These are phyloP conservation scores for Claviceps fusiformis DNA, from an alignment of 2,329 filamentous ascomycete genomes.

Conservation along the genomic window DNA sequence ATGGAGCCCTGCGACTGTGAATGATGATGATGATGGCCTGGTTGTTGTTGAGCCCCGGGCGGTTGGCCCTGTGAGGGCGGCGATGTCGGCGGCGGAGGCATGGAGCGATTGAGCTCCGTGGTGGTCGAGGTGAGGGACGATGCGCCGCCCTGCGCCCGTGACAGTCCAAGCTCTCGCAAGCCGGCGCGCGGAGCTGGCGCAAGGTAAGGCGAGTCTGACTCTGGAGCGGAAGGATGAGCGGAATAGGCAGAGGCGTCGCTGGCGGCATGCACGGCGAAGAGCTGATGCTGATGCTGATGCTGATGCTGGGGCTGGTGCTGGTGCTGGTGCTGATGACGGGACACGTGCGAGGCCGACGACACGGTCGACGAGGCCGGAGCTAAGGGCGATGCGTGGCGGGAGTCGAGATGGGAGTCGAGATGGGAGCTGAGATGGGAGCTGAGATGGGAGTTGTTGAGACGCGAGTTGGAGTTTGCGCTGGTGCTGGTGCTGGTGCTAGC, in stretches of 20 bases:
- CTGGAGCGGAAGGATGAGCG: constrained; percentile 26
- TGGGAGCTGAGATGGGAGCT: neutral
- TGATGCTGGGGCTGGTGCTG: no score
- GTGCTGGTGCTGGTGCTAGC: neutral
- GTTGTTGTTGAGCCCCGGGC: constrained; percentile 12
- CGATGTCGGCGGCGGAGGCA: constrained; percentile 31
- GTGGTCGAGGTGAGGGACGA: constrained; percentile 29
- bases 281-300: neutral
- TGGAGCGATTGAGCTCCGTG: constrained; percentile 24
- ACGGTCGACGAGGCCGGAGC: constrained; percentile 2
- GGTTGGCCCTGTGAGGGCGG: constrained; percentile 24
- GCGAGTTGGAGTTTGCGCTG: neutral
- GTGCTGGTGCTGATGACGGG: neutral
- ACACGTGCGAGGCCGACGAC: constrained; percentile 5
- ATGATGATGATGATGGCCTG: constrained; percentile 14
- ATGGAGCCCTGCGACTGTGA: constrained; percentile 20
- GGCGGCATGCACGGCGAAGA: constrained; percentile 1
- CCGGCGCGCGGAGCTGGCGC: constrained; percentile 17
- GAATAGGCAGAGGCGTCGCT: constrained; percentile 15
- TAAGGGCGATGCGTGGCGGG: constrained; percentile 2
- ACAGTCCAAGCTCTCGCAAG: constrained; percentile 22
- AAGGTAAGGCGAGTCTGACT: constrained; percentile 32
- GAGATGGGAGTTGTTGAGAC: neutral
- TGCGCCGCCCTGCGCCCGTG: constrained; percentile 30
- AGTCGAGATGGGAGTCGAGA: neutral